Base-by-base conservation (phyloP, 441 rosid genomes). In the Populus hybrid region DNA sequence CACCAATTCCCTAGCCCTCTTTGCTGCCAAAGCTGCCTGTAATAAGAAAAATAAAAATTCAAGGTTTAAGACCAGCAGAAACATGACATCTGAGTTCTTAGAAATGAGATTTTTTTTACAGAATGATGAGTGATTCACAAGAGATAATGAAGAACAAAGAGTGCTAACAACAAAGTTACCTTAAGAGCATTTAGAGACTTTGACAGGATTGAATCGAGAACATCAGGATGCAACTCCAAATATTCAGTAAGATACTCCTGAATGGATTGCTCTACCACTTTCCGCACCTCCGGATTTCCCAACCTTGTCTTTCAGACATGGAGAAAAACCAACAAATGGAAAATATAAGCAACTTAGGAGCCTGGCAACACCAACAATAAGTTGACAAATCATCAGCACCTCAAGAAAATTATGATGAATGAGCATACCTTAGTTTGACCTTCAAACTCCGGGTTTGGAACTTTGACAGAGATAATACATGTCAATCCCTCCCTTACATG, bases 271-370 rank as follows among this genome's bases (percentile, higher is more conserved):
- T 97, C 99, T 67, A 97, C 97, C 78, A 90, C 89, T 80, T 86
- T 93, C 76, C 98, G 91, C 77, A 97, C 99, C 87, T 97, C 99
- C 23, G 99, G 97, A 90, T 97, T 97, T 78, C 99, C 99, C 86
- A 97, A 87, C 85, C 99, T 95, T 82, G 99, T 97, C 99, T 94
- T 82, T 77, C 77, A 77, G 50, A 66, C 65, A 70, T 24, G 75
- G 54, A 81, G 75, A 75, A 73, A 76, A 54, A 64, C 38, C 82
- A 78, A 34, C 73, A 24, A 78, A 78, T 11, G 28, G n/a, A 71
- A 28, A 18, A 63, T 40, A 82, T 76, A 78, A 77, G 36, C 26
- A 24, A 20, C 9, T 11, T 30, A 50, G 69, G 20, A 50, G 72
- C 59, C 24, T 35, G 9, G 23, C 14, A 61, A 26, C 2, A 73